Evolutionary conservation across 2,329 filamentous ascomycete genomes (phyloP).

Genomic region (Periglandula ipomoeae): DNA sequence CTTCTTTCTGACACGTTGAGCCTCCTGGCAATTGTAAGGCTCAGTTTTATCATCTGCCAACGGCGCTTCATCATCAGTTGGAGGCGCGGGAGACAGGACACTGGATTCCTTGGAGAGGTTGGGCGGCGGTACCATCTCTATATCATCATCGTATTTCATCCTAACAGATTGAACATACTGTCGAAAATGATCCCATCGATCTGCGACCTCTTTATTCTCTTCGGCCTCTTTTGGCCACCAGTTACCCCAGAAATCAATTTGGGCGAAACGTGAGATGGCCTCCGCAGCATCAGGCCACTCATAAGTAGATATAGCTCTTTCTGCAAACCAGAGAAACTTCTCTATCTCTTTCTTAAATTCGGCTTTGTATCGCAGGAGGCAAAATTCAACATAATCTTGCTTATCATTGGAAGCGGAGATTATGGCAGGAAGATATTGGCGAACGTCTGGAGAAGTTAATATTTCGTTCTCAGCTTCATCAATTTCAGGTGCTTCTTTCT

Average conservation of each 20-base stretch:
- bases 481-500: background rate
- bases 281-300: background rate
- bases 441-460: background rate
- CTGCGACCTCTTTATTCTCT: background rate
- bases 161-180: background rate
- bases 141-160: background rate
- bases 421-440: background rate
- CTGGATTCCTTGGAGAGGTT: no score
- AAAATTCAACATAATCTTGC: background rate
- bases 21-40: background rate
- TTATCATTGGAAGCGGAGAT: background rate
- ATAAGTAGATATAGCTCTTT: background rate
- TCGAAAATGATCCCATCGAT: background rate
- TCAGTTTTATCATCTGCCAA: background rate
- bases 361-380: background rate
- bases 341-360: background rate
- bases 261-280: background rate
- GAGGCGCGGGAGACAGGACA: background rate
- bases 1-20: background rate
- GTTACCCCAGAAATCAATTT: background rate
- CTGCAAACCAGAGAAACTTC: background rate
- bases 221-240: background rate
- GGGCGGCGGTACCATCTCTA: no score
- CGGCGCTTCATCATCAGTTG: background rate
- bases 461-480: background rate